Evolutionary conservation across 106 monocot genomes (phyloP), one percentile per base, ranked within the genome.

Genomic region (Dendrobium officinale): DNA sequence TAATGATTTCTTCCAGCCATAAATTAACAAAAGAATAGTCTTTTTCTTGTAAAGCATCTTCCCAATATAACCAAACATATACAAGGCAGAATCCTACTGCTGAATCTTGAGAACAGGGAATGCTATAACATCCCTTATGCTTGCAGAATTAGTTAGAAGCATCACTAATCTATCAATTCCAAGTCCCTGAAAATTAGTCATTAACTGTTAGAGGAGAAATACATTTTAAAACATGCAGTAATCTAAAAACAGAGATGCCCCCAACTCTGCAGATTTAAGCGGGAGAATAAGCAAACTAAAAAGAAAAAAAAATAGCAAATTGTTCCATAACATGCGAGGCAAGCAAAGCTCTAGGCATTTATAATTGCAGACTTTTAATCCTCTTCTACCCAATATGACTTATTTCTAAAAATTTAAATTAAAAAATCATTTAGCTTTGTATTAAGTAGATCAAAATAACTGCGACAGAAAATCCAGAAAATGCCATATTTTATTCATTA

Each of bases 141-240:
- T 97, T 20, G 96, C 84, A 31, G 96, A 97, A 77, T 97, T 83
- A 18, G 96, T 97, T 9, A 97, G 85, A 48, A 97, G 90, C 96
- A 97, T 97, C 74, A 97, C 96, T 5, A 97, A 73, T 79, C 96
- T 85, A 82, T 97, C 96, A 55, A 97, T 94, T 51, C 96, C 96
- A 27, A 97, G 86, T 1, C 96, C 96, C 96, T 97, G 86, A 67
- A 24, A 77, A 80, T 26, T 24, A 78, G 37, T 37, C 37, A 81
- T n/a, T 31, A 44, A 66, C 19, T 31, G 43, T 47, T 40, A 58
- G 13, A 2, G 59, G 42, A 55, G n/a, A 59, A 75, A n/a, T 8
- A 44, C 5, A 43, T 8, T 75, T 31, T 43, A 42, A 41, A 73
- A 42, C 15, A 73, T 42, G 5, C 2, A 74, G 22, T 2, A 19